Conservation (phyloP, 2,329 filamentous ascomycete genomes). For the Phaeosphaeria sp. region DNA sequence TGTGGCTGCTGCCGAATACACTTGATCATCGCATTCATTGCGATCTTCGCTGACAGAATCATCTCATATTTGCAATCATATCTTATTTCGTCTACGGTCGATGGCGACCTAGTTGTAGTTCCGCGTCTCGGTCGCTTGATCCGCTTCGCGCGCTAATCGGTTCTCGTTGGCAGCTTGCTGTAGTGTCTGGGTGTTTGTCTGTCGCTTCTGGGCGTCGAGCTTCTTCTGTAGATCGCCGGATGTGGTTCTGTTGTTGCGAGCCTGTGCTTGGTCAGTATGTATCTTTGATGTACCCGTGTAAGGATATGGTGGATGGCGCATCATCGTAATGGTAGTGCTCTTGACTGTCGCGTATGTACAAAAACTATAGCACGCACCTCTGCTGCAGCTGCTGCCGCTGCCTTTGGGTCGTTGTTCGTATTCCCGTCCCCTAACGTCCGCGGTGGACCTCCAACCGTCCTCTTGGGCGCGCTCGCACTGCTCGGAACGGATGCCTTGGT, state of each 20-base stretch:
- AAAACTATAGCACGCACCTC: constrained; percentile 67
- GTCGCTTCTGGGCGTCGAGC: constrained; percentile 76
- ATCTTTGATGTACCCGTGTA: constrained; percentile 21
- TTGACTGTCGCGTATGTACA: background rate
- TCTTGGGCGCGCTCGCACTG: constrained; percentile 34
- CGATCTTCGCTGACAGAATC: background rate
- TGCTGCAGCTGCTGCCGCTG: constrained; percentile 79
- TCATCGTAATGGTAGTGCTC: constrained; percentile 16
- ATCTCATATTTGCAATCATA: background rate
- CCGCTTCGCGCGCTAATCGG: constrained; percentile 69
- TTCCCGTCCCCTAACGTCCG: constrained; percentile 68
- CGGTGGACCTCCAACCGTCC: constrained; percentile 56
- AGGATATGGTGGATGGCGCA: constrained; percentile 1
- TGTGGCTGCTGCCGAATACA: background rate
- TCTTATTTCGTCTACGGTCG: too few relatives aligned
- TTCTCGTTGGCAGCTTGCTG: constrained; percentile 73
- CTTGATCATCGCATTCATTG: too few relatives aligned
- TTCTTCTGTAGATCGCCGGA: constrained; percentile 64
- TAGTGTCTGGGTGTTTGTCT: constrained; percentile 72
- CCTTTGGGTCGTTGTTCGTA: constrained; percentile 65
- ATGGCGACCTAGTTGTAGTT: constrained; percentile 59
- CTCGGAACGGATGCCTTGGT: constrained; percentile 48
- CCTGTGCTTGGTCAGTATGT: constrained; percentile 54
- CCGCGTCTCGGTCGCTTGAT: constrained; percentile 65
- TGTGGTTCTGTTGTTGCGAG: constrained; percentile 67